Conservation (phyloP, 192 early-diverging fungal species). For the Powellomyces hirtus region DNA sequence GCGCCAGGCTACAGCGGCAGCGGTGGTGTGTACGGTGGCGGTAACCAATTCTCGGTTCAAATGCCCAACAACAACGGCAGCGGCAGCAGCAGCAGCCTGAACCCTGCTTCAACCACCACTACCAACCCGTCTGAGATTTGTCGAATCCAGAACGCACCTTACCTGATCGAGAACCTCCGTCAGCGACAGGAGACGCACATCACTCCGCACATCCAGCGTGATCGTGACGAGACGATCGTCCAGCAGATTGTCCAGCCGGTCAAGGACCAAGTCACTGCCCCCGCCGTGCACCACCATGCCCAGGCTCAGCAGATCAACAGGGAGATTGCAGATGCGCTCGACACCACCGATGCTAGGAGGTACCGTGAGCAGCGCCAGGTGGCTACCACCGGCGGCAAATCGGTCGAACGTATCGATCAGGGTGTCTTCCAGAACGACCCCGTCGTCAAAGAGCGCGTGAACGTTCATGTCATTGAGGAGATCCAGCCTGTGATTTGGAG, state of each 20-base stretch:
- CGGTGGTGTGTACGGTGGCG: background rate
- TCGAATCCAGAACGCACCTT: constrained; percentile 18
- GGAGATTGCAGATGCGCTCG: constrained; percentile 10
- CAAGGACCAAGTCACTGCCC: constrained; percentile 6
- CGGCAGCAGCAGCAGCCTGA: background rate
- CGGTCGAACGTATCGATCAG: constrained; percentile 8
- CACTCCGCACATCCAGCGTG: constrained; percentile 14
- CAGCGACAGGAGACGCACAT: constrained; percentile 14
- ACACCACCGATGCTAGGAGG: constrained; percentile 9
- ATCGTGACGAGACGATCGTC: constrained; percentile 27
- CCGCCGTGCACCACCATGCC: constrained; percentile 18
- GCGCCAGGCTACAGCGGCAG: background rate
- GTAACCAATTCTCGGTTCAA: background rate
- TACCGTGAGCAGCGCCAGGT: constrained; percentile 12
- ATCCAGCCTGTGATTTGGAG: constrained; percentile 27
- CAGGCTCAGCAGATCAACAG: background rate
- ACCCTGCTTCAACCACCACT: background rate
- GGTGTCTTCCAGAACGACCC: constrained; percentile 7
- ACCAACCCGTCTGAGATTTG: constrained; percentile 2
- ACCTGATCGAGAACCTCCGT: constrained; percentile 7
- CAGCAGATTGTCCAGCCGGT: constrained; percentile 26
- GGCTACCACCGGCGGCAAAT: constrained; percentile 1
- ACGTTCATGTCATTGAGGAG: constrained; percentile 26
- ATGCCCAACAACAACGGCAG: background rate
- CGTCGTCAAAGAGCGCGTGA: constrained; percentile 19